phyloP scores from a whole-genome alignment of 805 yeast genomes.

The Candida nitratophila region DNA sequence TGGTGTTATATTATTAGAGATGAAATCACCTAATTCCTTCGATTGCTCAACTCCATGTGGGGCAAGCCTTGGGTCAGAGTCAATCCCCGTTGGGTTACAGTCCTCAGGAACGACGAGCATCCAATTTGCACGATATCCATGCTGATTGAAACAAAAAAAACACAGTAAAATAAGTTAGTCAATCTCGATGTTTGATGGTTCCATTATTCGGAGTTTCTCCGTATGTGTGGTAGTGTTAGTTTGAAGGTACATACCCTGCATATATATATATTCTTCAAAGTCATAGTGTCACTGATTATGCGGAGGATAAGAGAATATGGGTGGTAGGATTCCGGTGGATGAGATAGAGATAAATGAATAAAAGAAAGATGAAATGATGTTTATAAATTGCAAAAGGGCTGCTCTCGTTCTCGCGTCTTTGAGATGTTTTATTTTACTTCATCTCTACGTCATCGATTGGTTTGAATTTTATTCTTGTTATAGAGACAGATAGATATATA shows the following conservation, averaged over 20 bases:
- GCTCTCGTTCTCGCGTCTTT: too few species aligned
- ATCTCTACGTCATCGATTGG: too few species aligned
- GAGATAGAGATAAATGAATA: too few species aligned
- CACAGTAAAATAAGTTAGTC: neutral
- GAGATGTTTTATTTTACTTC: too few species aligned
- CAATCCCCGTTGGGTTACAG: conserved; percentile 81
- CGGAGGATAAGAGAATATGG: neutral
- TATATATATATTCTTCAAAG: conserved; percentile 53
- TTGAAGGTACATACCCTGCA: conserved; percentile 35
- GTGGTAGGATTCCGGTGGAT: too few species aligned
- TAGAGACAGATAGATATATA: too few species aligned
- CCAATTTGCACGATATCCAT: conserved; percentile 91
- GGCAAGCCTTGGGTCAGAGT: conserved; percentile 83
- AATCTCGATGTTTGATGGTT: neutral
- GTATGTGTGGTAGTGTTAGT: too few species aligned
- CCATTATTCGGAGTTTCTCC: too few species aligned
- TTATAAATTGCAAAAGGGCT: too few species aligned
- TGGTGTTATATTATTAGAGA: conserved; percentile 37
- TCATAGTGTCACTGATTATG: conserved; percentile 25
- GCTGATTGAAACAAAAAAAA: conserved; percentile 34
- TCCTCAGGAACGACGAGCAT: conserved; percentile 59
- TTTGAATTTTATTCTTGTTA: too few species aligned
- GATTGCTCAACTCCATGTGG: conserved; percentile 88
- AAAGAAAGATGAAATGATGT: too few species aligned
- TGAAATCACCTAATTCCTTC: conserved; percentile 59